Evolutionary conservation across 768 basidiomycete species (phyloP), one percentile per base, ranked within the genome.

Genomic region (Rhodosporidiobolus sp.): DNA sequence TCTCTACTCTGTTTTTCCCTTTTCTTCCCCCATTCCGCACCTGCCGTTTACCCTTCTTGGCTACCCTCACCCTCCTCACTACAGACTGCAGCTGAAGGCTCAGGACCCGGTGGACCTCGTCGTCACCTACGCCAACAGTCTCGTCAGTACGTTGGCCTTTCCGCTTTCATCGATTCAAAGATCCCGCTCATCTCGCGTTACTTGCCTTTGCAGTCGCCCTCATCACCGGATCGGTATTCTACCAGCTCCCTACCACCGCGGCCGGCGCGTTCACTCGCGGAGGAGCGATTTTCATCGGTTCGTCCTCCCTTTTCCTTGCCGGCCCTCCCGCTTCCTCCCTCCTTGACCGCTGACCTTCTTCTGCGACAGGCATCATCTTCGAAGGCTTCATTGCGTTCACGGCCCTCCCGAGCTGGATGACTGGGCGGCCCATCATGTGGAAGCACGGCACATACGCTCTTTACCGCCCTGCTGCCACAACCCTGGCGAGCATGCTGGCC

Each of bases 211-310:
- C 55, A 56, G 88, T 66, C 49, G 65, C 65, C n/a, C 54, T 66
- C 45, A 52, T 66, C 28, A 35, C 74, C 20, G 61, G 35, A 3
- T 46, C 30, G 26, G 32, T 61, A 9, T 95, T 56, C 83, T 87
- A 87, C 77, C 86, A 88, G 58, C 85, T 89, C 55, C 89, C 90
- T 2, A 77, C 84, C 16, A 88, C 89, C 0, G 86, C 92, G 12
- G 85, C 85, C 57, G 92, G 93, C 50, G 90, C 88, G 0, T 95
- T 94, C 82, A 92, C 91, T 32, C 87, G 92, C 74, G 91, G 90
- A 59, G 85, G 60, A 46, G 28, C 38, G 34, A 22, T 66, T 17
- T 34, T 45, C 60, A 45, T 72, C 53, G 35, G 38, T 43, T 7
- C 38, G 38, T 14, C 38, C 14, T 43, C 38, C 38, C 38, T 54